phyloP scores from a whole-genome alignment of 176 grass and related monocot species.

The Thinopyrum elongatum region DNA sequence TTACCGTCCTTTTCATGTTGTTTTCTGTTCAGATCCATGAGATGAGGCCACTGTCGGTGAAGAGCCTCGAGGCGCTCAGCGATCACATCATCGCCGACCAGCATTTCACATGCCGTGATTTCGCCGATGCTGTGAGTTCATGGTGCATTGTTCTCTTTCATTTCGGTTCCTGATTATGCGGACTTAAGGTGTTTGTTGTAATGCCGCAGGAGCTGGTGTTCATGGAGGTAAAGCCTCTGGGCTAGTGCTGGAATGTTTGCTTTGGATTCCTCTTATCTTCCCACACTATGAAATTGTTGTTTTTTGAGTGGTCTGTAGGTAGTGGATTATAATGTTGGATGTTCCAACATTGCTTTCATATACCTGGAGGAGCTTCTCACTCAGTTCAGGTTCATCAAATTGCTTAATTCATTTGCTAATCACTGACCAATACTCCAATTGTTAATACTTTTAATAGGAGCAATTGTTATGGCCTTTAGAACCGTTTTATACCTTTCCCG shows the following conservation, averaged over 20 bases:
- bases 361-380: constrained; percentile 74
- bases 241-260: not conserved
- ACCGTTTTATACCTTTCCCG: not conserved
- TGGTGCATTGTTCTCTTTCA: not conserved
- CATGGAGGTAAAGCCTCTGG: constrained; percentile 57
- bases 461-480: not conserved
- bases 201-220: constrained; percentile 79
- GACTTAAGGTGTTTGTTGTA: constrained; percentile 28
- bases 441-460: not conserved
- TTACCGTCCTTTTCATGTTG: not conserved
- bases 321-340: constrained; percentile 67
- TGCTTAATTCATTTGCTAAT: not conserved
- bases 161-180: constrained; percentile 13
- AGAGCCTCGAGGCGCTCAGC: constrained; percentile 74
- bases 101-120: constrained; percentile 87
- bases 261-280: not conserved
- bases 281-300: not conserved
- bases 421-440: not conserved
- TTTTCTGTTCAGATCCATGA: constrained; percentile 61
- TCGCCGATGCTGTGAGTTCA: constrained; percentile 52
- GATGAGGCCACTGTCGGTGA: constrained; percentile 55
- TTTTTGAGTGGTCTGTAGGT: constrained; percentile 41
- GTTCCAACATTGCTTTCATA: constrained; percentile 60
- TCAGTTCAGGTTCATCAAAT: constrained; percentile 56
- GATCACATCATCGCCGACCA: constrained; percentile 69